Percentiles rank a stretch among this genome's conserved stretches.
phyloP scores from a whole-genome alignment of 2,329 filamentous ascomycete genomes.

The Sarocladium oryzae region DNA sequence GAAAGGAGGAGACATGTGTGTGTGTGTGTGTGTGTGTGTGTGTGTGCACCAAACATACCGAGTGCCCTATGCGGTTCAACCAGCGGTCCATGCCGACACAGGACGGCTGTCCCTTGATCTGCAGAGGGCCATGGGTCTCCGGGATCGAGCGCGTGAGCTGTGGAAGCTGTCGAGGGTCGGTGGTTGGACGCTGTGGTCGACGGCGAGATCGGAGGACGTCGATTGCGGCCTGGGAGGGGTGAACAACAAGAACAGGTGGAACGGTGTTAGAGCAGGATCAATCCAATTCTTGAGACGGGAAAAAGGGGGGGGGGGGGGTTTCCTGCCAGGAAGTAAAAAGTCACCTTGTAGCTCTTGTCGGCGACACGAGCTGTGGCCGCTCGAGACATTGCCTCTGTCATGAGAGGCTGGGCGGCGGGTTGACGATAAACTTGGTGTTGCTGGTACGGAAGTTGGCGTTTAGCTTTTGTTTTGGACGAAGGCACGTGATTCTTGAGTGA shows the following conservation, averaged over 20 bases:
- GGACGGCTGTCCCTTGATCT: constrained; percentile 5
- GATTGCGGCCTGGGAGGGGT: constrained; percentile 2
- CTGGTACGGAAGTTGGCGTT: too few species aligned
- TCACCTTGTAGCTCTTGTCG: constrained; percentile 8
- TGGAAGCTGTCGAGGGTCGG: background rate
- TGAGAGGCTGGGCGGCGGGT: too few species aligned
- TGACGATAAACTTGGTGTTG: background rate
- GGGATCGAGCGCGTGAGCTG: background rate
- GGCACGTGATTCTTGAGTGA: background rate
- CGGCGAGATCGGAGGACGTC: constrained; percentile 4
- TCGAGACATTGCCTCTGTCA: constrained; percentile 3
- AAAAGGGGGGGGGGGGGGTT: too few species aligned
- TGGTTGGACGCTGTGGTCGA: background rate
- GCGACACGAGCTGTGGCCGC: constrained; percentile 4
- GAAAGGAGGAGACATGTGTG: too few species aligned
- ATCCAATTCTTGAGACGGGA: too few species aligned
- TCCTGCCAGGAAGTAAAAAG: too few species aligned
- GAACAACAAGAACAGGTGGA: background rate
- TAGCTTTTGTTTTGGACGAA: background rate
- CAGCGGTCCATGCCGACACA: constrained; percentile 7
- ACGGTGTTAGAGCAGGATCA: too few species aligned
- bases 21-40: too few species aligned
- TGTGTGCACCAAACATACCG: too few species aligned
- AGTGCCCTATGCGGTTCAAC: constrained; percentile 4
- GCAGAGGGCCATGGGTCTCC: constrained; percentile 1